Base-by-base conservation (phyloP, 2,329 filamentous ascomycete species). In the Colletotrichum sp. region DNA sequence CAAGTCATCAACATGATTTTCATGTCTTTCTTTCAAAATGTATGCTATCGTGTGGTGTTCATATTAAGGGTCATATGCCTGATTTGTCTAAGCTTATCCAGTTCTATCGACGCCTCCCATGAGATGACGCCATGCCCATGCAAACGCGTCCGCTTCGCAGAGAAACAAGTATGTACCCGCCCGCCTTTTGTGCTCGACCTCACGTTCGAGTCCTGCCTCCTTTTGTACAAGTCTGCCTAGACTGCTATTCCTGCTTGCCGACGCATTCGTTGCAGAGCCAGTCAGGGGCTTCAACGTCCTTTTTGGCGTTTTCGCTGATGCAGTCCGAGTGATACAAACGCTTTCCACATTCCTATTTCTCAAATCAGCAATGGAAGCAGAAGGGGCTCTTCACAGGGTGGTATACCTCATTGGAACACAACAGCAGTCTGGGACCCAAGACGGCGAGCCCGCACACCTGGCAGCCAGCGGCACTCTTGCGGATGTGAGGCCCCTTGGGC, bases 261-360 rank as follows among this genome's bases (percentile, higher is more conserved):
- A 71, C 32, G n/a, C 76, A 78, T 24, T 68, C 18, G 13, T 78
- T 71, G 63, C 76, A 78, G 13, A 75, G 39, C 72, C 72, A 78
- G 76, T 76, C 80, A 83, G 86, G 84, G 82, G 85, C 79, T 81
- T 86, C 78, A 81, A 86, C 70, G 49, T 49, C 72, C 67, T 69
- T 69, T 39, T 74, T 76, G 28, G 76, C 78, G 71, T 70, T 77
- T 26, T 74, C 65, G 66, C 76, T 80, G 39, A 89, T 85, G 78
- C 90, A 92, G 63, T 84, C 82, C 34, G 83, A 84, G 78, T 92
- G 90, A 72, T 90, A 90, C 1, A 90, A 79, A 4, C 88, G 86
- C 9, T 81, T 83, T 7, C 79, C 72, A 76, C 89, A 90, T 57
- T 79, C 72, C 88, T 91, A 52, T 73, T 65, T 64, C 28, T 15